Conservation (phyloP, 345 rosid genomes). For the Brassica juncea region DNA sequence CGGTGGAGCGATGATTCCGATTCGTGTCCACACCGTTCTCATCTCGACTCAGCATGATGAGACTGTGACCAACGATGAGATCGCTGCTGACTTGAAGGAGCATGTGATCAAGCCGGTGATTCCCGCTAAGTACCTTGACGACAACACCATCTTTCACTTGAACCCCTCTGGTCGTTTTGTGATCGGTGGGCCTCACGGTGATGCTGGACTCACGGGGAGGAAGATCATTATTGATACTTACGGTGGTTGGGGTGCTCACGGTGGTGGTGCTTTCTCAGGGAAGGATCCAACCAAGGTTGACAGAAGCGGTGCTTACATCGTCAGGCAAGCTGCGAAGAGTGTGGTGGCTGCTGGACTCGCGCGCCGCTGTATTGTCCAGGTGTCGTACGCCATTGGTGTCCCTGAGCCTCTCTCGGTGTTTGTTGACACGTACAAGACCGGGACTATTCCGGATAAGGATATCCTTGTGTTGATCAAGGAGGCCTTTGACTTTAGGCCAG, state of each 20-base stretch:
- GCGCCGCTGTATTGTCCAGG: conserved; percentile 73
- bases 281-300: conserved; percentile 83
- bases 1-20: conserved; percentile 70
- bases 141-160: conserved; percentile 74
- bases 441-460: conserved; percentile 58
- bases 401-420: conserved; percentile 72
- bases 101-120: conserved; percentile 76
- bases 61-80: conserved; percentile 70
- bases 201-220: conserved; percentile 83
- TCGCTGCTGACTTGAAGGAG: conserved; percentile 67
- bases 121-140: conserved; percentile 69
- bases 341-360: conserved; percentile 76
- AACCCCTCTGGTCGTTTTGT: conserved; percentile 85
- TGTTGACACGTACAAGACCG: conserved; percentile 63
- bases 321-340: conserved; percentile 78
- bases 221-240: conserved; percentile 79
- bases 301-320: conserved; percentile 77
- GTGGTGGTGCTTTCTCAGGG: conserved; percentile 80
- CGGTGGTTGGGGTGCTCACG: conserved; percentile 80
- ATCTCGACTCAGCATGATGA: conserved; percentile 86
- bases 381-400: conserved; percentile 77
- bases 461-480: conserved; percentile 59
- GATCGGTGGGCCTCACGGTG: conserved; percentile 86
- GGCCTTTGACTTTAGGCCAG: conserved; percentile 73
- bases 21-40: conserved; percentile 75